A percentile compares a stretch with the other conserved stretches of the same genome.
phyloP scores from a whole-genome alignment of 129 eudicot genomes.

The Oenanthe sinensis region DNA sequence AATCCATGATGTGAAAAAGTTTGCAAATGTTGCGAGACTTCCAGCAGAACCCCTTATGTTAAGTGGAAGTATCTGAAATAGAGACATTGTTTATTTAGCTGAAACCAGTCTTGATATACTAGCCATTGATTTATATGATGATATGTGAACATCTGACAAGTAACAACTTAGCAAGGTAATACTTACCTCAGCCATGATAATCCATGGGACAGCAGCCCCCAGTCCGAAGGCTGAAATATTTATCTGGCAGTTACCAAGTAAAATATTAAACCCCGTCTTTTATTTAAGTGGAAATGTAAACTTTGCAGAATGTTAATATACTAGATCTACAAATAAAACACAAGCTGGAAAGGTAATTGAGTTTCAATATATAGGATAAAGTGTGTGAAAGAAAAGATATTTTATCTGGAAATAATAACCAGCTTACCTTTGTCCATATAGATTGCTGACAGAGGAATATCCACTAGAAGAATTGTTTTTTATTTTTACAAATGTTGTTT shows the following conservation, averaged over 20 bases:
- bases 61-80: constrained; percentile 19
- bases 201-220: constrained; percentile 19
- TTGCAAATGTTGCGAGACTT: constrained; percentile 7
- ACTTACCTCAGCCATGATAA: constrained; percentile 23
- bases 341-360: background rate
- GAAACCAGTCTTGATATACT: background rate
- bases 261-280: background rate
- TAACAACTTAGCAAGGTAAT: too few relatives aligned
- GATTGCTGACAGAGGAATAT: background rate
- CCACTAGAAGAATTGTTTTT: background rate
- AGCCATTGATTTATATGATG: background rate
- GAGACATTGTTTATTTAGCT: background rate
- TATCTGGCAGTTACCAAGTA: background rate
- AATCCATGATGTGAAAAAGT: constrained; percentile 7
- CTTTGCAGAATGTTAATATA: background rate
- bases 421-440: background rate
- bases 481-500: background rate
- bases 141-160: background rate
- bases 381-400: background rate
- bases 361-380: background rate
- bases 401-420: background rate
- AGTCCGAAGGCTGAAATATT: constrained; percentile 6
- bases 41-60: constrained; percentile 23
- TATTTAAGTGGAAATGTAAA: background rate
- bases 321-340: background rate